Evolutionary conservation across 768 basidiomycete genomes (phyloP).

Genomic region (Ramaria sp.): DNA sequence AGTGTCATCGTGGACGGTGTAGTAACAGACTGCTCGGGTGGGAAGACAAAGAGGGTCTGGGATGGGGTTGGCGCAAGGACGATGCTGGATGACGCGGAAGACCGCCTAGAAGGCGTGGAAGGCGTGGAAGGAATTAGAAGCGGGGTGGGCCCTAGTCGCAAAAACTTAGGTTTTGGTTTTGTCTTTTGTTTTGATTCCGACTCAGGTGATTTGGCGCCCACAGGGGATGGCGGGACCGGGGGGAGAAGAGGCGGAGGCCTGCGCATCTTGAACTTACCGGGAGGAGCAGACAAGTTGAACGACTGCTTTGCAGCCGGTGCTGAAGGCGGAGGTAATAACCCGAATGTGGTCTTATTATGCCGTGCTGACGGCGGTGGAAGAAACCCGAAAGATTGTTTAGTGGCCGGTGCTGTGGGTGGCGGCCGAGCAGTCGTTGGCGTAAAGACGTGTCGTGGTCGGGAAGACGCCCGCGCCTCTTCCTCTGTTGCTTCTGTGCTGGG

Average conservation of each 20-base stretch:
- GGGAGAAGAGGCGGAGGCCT: constrained; percentile 58
- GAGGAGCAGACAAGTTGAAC: constrained; percentile 19
- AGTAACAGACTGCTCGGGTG: constrained; percentile 50
- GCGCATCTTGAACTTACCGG: constrained; percentile 38
- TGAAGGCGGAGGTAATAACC: constrained; percentile 39
- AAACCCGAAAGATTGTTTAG: constrained; percentile 13
- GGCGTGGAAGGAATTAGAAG: constrained; percentile 33
- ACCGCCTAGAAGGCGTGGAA: constrained; percentile 11
- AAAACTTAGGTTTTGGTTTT: background rate
- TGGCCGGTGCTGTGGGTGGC: constrained; percentile 8
- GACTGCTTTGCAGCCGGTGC: constrained; percentile 45
- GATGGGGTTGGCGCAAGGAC: constrained; percentile 34
- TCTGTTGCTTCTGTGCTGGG: constrained; percentile 26
- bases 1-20: constrained; percentile 80
- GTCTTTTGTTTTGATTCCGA: background rate
- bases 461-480: constrained; percentile 19
- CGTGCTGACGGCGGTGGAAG: constrained; percentile 44
- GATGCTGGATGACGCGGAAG: constrained; percentile 8
- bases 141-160: constrained; percentile 38
- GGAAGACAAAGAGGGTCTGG: constrained; percentile 81
- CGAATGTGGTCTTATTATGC: constrained; percentile 49
- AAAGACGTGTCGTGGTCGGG: constrained; percentile 4
- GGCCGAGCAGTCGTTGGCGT: constrained; percentile 20
- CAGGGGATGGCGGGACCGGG: constrained; percentile 65
- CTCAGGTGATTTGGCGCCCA: constrained; percentile 28